Conservation (phyloP, 164 flowering plant genomes). For the Vitis rupestris region DNA sequence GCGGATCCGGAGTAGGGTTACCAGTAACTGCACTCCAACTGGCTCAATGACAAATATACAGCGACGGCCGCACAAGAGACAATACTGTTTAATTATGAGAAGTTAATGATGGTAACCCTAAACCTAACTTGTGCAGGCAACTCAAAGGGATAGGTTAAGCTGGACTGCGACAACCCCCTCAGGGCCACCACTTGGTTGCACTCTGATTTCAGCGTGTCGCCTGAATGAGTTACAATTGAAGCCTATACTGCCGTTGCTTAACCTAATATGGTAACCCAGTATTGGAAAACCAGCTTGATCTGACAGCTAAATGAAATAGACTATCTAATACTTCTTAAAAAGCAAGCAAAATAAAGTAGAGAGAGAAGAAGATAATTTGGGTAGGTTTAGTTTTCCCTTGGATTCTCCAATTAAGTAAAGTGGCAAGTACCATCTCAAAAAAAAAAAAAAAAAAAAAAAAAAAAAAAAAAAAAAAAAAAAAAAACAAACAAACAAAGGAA, state of each 20-base stretch:
- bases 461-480: too few species aligned
- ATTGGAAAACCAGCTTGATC: slow-evolving; percentile 3
- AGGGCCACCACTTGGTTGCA: slow-evolving; percentile 2
- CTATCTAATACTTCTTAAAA: neutral
- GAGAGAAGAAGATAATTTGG: neutral
- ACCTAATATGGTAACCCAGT: slow-evolving; percentile 11
- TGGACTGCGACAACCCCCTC: slow-evolving; percentile 13
- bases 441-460: too few species aligned
- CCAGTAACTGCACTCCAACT: slow-evolving; percentile 2
- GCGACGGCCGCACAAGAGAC: slow-evolving; percentile 7
- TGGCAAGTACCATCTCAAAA: too few species aligned
- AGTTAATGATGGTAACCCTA: slow-evolving; percentile 4
- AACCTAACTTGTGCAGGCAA: slow-evolving; percentile 3
- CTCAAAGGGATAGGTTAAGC: slow-evolving; percentile 15
- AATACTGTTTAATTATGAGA: neutral
- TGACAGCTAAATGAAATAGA: neutral
- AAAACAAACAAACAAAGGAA: too few species aligned
- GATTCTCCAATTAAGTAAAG: too few species aligned
- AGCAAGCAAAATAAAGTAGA: too few species aligned
- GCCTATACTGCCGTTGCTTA: slow-evolving; percentile 6
- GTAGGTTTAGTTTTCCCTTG: too few species aligned
- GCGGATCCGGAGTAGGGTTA: neutral
- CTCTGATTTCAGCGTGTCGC: slow-evolving; percentile 1
- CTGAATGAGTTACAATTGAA: neutral
- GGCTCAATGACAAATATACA: neutral